These are phyloP conservation scores for Mucor velutinosus DNA, from an alignment of 371 early-diverging fungal species.

Conservation along the genomic window DNA sequence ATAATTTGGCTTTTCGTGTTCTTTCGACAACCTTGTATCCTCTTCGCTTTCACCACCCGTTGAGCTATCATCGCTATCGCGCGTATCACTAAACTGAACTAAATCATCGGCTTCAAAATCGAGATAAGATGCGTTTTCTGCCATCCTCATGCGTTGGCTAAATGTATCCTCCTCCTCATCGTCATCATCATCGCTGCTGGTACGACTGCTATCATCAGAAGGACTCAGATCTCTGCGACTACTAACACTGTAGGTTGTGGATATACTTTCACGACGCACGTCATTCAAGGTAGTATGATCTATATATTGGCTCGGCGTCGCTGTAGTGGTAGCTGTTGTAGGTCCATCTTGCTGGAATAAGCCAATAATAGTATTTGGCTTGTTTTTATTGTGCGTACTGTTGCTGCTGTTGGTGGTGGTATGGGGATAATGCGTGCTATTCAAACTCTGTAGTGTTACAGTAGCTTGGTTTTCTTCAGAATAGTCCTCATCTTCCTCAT, in stretches of 20 bases:
- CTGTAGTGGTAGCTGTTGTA: not conserved
- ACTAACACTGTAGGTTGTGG: not conserved
- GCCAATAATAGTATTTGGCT: conserved; percentile 4
- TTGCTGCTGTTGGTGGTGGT: not conserved
- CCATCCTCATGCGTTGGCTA: not conserved
- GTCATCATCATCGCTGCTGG: not conserved
- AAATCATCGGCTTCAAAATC: conserved; percentile 7
- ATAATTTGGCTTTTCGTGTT: not conserved
- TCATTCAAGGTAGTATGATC: conserved; percentile 3
- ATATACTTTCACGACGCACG: conserved; percentile 4
- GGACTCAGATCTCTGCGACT: not conserved
- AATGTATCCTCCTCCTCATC: not conserved
- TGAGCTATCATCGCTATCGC: not conserved
- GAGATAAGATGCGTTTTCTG: not conserved
- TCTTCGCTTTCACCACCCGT: conserved; percentile 3
- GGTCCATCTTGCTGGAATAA: conserved; percentile 3
- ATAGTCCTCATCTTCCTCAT: conserved; percentile 4
- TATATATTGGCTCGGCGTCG: not conserved
- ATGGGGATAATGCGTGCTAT: not conserved
- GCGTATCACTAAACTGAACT: not conserved
- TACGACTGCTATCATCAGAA: not conserved
- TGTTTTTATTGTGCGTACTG: not conserved
- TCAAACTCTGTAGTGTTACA: conserved; percentile 21
- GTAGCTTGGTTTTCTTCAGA: conserved; percentile 41
- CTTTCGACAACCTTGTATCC: not conserved